phyloP scores from a whole-genome alignment of 192 early-diverging fungal species.

The Fimicolochytrium jonesii region DNA sequence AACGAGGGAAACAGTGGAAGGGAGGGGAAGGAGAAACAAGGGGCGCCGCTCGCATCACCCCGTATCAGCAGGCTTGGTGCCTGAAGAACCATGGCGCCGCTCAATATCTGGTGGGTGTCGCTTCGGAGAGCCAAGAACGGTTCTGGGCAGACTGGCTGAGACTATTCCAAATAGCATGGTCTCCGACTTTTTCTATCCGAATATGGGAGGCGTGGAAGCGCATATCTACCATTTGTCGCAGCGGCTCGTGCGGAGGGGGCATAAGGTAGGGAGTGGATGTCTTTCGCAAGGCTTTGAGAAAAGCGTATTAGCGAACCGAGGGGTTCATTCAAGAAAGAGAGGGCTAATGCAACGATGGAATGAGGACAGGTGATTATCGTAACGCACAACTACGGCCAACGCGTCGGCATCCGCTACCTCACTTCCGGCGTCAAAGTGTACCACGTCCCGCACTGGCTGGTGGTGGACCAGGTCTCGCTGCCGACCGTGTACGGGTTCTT shows the following conservation, averaged over 20 bases:
- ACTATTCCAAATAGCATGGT: conserved; percentile 66
- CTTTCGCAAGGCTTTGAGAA: too few species aligned
- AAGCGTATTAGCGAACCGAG: too few species aligned
- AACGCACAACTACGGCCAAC: conserved; percentile 80
- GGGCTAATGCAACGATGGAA: too few species aligned
- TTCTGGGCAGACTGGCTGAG: neutral
- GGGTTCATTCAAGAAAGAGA: too few species aligned
- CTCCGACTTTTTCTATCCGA: conserved; percentile 97
- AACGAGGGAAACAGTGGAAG: too few species aligned
- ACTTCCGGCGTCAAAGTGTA: conserved; percentile 94
- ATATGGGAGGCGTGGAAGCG: conserved; percentile 91
- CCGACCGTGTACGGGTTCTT: conserved; percentile 84
- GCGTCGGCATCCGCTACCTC: conserved; percentile 80
- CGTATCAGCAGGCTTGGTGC: too few species aligned
- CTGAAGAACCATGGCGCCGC: neutral
- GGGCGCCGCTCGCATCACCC: too few species aligned
- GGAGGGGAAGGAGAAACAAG: too few species aligned
- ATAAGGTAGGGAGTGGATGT: conserved; percentile 85
- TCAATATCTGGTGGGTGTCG: neutral
- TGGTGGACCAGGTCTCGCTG: conserved; percentile 81
- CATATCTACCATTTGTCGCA: conserved; percentile 91
- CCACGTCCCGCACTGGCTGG: conserved; percentile 80
- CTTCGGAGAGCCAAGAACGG: neutral
- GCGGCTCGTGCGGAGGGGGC: conserved; percentile 82
- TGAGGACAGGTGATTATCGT: conserved; percentile 81